Percentiles rank a stretch among this genome's conserved stretches.
Evolutionary conservation across 768 basidiomycete genomes (phyloP).

Genomic region (Cyclocybe cylindracea): DNA sequence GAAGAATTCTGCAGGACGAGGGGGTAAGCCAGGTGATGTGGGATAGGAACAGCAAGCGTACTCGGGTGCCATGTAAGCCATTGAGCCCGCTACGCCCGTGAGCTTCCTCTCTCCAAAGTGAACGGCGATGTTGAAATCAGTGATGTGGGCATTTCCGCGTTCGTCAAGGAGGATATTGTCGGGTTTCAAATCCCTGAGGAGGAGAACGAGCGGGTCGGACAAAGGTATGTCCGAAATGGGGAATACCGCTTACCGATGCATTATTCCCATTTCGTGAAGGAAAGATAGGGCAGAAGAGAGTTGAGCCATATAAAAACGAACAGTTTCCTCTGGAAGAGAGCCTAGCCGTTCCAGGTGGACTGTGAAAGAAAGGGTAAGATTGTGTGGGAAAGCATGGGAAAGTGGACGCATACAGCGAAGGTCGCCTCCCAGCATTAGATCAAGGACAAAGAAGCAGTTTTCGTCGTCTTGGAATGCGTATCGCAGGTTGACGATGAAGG

Average conservation of each 20-base stretch:
- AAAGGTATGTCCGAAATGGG: conserved; percentile 17
- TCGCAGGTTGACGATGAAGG: conserved; percentile 91
- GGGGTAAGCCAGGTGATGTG: not conserved
- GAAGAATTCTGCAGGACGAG: conserved; percentile 58
- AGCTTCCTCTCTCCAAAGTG: conserved; percentile 89
- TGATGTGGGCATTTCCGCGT: conserved; percentile 92
- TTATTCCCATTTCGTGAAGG: conserved; percentile 91
- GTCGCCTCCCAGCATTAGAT: conserved; percentile 96
- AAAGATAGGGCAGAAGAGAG: conserved; percentile 86
- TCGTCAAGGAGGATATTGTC: conserved; percentile 98
- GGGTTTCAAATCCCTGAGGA: conserved; percentile 86
- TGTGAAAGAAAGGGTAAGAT: conserved; percentile 28
- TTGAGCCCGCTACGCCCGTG: conserved; percentile 93
- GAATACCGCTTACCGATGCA: conserved; percentile 76
- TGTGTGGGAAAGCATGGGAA: conserved; percentile 1
- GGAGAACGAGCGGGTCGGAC: conserved; percentile 13
- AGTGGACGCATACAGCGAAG: conserved; percentile 71
- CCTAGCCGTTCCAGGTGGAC: conserved; percentile 89
- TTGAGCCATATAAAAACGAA: conserved; percentile 89
- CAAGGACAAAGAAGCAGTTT: conserved; percentile 97
- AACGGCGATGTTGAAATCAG: conserved; percentile 98
- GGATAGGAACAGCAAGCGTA: conserved; percentile 28
- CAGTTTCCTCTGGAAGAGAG: conserved; percentile 71
- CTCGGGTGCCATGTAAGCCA: conserved; percentile 99
- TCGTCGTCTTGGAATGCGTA: conserved; percentile 99